Evolutionary conservation across 2,329 filamentous ascomycete genomes (phyloP).

Genomic region (Cladophialophora bantiana): DNA sequence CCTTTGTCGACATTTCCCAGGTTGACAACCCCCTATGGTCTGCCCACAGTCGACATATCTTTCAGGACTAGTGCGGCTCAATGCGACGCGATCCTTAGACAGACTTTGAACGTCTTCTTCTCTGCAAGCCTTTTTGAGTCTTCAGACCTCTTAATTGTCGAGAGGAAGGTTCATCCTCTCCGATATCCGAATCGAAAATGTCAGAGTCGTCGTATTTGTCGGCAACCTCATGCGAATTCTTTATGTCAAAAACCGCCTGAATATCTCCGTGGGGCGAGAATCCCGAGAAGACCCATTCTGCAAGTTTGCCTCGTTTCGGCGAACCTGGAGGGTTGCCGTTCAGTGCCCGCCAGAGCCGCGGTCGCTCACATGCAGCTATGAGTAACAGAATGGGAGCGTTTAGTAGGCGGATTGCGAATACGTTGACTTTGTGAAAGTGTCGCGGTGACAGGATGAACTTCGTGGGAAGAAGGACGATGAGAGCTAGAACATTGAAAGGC

Average conservation of each 20-base stretch:
- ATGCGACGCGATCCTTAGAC: no score
- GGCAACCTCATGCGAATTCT: slow-evolving; percentile 67
- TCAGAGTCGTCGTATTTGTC: slow-evolving; percentile 38
- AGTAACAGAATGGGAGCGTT: slow-evolving; percentile 77
- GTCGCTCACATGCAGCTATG: slow-evolving; percentile 63
- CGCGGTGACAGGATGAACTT: slow-evolving; percentile 79
- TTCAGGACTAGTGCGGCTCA: no score
- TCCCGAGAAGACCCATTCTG: slow-evolving; percentile 70
- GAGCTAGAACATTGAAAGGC: slow-evolving; percentile 55
- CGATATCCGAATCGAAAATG: not conserved
- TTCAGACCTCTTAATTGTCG: not conserved
- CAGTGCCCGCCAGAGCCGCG: not conserved
- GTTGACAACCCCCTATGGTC: no score
- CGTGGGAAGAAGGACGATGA: slow-evolving; percentile 54
- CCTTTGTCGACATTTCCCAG: no score
- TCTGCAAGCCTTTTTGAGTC: no score
- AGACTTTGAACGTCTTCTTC: no score
- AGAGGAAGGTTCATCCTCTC: not conserved
- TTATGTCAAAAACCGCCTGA: slow-evolving; percentile 73
- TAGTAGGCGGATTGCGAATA: slow-evolving; percentile 73
- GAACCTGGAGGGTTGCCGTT: not conserved
- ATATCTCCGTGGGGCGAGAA: slow-evolving; percentile 76
- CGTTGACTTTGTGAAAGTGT: slow-evolving; percentile 90
- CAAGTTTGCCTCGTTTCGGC: slow-evolving; percentile 62
- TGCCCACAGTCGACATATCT: no score